These are phyloP conservation scores for Ogataea neopini DNA, from an alignment of 805 yeast species.

Conservation along the genomic window DNA sequence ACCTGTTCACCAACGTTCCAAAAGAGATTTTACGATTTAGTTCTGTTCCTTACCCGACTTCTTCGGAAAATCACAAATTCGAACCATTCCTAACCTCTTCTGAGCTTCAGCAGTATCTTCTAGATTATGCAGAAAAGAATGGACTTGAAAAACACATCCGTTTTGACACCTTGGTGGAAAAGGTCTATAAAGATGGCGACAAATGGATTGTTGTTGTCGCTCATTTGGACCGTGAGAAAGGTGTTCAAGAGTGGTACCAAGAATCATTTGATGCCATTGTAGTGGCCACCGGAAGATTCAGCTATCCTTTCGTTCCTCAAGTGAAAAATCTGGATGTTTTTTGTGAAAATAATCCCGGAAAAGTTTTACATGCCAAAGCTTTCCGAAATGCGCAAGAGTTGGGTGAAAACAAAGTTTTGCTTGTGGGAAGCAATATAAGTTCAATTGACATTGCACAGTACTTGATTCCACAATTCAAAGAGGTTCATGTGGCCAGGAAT, in stretches of 20 bases:
- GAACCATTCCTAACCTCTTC: constrained; percentile 56
- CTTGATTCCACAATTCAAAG: constrained; percentile 26
- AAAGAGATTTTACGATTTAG: constrained; percentile 65
- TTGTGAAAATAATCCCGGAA: constrained; percentile 43
- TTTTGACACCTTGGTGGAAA: constrained; percentile 47
- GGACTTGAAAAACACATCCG: constrained; percentile 40
- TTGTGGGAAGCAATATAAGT: constrained; percentile 73
- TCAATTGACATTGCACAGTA: constrained; percentile 68
- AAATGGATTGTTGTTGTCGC: constrained; percentile 37
- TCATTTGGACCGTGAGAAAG: constrained; percentile 9
- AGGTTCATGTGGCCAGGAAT: constrained; percentile 19
- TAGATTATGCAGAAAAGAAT: constrained; percentile 42
- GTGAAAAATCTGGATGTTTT: constrained; percentile 53
- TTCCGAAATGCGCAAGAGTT: constrained; percentile 48
- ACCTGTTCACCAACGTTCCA: constrained; percentile 69
- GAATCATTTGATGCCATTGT: constrained; percentile 62
- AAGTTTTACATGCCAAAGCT: constrained; percentile 58
- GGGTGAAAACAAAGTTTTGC: constrained; percentile 45
- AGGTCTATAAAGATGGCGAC: constrained; percentile 22
- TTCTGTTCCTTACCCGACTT: constrained; percentile 47
- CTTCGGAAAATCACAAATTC: constrained; percentile 11
- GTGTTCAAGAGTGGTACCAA: constrained; percentile 37
- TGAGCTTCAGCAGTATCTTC: constrained; percentile 56
- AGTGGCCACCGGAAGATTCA: constrained; percentile 60
- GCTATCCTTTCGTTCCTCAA: constrained; percentile 59